phyloP scores from a whole-genome alignment of 176 grass and related monocot genomes.

The Rhynchospora breviuscula region DNA sequence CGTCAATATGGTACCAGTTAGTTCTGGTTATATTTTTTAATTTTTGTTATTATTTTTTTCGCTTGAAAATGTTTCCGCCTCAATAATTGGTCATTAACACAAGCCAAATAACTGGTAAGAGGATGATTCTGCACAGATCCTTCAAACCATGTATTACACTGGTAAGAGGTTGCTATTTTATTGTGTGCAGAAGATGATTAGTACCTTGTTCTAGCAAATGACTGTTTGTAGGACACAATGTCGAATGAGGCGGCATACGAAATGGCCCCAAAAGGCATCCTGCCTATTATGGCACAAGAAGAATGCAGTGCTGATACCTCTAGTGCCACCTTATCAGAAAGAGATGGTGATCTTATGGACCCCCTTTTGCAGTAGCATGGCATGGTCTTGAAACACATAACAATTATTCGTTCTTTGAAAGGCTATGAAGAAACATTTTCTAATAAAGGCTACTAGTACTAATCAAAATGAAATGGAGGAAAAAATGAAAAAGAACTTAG shows the following conservation, averaged over 20 bases:
- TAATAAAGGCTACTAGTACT: too few relatives aligned
- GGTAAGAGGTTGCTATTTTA: conserved; percentile 64
- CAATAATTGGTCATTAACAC: too few relatives aligned
- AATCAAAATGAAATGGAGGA: background rate
- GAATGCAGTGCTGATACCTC: conserved; percentile 30
- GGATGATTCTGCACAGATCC: conserved; percentile 36
- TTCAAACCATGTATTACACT: conserved; percentile 96
- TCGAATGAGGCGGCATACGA: conserved; percentile 83
- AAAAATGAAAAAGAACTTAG: background rate
- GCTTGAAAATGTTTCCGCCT: too few relatives aligned
- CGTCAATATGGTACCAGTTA: too few relatives aligned
- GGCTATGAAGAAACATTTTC: background rate
- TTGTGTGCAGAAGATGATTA: conserved; percentile 80
- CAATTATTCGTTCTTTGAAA: background rate
- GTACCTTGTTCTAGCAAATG: conserved; percentile 76
- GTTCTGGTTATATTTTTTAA: too few relatives aligned
- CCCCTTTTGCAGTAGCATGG: background rate
- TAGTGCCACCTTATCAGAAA: conserved; percentile 19
- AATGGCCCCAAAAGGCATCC: conserved; percentile 60
- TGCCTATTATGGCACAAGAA: conserved; percentile 83
- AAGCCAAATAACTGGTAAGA: too few relatives aligned
- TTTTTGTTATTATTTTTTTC: too few relatives aligned
- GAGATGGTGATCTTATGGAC: conserved; percentile 39
- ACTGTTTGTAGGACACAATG: conserved; percentile 87
- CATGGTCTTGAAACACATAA: background rate